Conservation (phyloP, 2,329 filamentous ascomycete genomes). For the Dothiorella sarmentorum region DNA sequence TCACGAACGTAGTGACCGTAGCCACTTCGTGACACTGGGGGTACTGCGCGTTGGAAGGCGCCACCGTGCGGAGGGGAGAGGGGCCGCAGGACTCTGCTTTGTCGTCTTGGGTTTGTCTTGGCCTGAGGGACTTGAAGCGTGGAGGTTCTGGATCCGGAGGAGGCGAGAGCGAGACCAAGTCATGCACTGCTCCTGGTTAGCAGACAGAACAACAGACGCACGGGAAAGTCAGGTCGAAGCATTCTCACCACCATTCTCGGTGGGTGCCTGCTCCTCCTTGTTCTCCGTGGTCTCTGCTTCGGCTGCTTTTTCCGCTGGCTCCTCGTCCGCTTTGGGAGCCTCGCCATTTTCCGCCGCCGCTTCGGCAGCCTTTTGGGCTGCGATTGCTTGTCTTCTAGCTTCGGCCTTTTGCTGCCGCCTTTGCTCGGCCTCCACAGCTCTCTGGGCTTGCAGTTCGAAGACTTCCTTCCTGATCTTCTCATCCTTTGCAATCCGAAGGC, state of each 20-base stretch:
- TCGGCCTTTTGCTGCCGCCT: slow-evolving; percentile 24
- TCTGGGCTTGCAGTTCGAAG: slow-evolving; percentile 51
- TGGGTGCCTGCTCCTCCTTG: slow-evolving; percentile 17
- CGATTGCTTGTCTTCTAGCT: slow-evolving; percentile 26
- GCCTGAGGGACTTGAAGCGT: background rate
- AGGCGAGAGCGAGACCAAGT: background rate
- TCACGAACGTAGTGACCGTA: background rate
- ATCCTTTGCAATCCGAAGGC: slow-evolving; percentile 78
- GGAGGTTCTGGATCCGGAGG: background rate
- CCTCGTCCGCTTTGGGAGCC: background rate
- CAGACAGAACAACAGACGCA: slow-evolving; percentile 2
- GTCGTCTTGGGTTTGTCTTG: background rate
- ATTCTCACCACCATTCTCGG: slow-evolving; percentile 17
- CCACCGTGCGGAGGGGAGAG: background rate
- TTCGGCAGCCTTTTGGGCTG: slow-evolving; percentile 29
- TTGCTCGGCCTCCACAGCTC: slow-evolving; percentile 48
- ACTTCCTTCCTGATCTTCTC: slow-evolving; percentile 79
- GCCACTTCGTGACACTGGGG: background rate
- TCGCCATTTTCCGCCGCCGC: slow-evolving; percentile 28
- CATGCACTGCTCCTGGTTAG: background rate
- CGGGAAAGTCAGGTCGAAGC: background rate
- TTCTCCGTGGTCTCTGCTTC: slow-evolving; percentile 4
- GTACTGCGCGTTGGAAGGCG: background rate
- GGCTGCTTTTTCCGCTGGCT: background rate
- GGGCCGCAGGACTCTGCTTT: background rate